Conservation (phyloP, 805 yeast species). For the Candida manassasensis region DNA sequence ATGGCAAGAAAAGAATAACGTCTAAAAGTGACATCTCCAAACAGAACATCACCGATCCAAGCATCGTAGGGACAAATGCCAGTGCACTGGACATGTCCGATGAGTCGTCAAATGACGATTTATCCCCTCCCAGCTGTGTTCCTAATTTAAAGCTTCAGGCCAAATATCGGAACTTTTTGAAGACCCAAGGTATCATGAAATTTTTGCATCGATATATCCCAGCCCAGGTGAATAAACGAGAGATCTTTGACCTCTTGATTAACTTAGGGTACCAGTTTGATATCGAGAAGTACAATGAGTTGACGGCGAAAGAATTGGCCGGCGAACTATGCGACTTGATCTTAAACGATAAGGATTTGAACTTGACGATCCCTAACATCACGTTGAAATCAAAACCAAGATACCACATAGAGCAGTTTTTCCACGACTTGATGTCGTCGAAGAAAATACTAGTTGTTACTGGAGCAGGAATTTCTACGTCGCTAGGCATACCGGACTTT, state of each 20-base stretch:
- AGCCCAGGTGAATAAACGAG: conserved; percentile 9
- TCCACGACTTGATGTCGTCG: conserved; percentile 13
- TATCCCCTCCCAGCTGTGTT: conserved; percentile 3
- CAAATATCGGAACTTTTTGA: conserved; percentile 11
- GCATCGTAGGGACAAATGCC: too few species aligned
- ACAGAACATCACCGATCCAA: too few species aligned
- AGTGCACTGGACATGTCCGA: conserved; percentile 3
- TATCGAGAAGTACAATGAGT: conserved; percentile 6
- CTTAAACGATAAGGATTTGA: conserved; percentile 8
- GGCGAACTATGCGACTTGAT: conserved; percentile 9
- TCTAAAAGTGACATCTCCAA: too few species aligned
- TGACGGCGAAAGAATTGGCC: conserved; percentile 9
- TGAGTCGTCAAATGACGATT: conserved; percentile 1
- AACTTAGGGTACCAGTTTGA: conserved; percentile 15
- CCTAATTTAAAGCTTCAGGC: conserved; percentile 5
- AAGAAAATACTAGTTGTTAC: conserved; percentile 66
- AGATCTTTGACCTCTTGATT: conserved; percentile 12
- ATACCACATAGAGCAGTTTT: conserved; percentile 12
- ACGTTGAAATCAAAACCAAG: conserved; percentile 3
- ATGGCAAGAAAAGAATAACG: too few species aligned
- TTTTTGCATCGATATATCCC: conserved; percentile 14
- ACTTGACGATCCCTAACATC: conserved; percentile 3
- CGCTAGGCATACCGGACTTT: conserved; percentile 88
- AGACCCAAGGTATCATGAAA: conserved; percentile 11
- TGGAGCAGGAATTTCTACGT: conserved; percentile 92